Evolutionary conservation across 2,329 filamentous ascomycete species (phyloP).

Genomic region (Hypoxylon sp.): DNA sequence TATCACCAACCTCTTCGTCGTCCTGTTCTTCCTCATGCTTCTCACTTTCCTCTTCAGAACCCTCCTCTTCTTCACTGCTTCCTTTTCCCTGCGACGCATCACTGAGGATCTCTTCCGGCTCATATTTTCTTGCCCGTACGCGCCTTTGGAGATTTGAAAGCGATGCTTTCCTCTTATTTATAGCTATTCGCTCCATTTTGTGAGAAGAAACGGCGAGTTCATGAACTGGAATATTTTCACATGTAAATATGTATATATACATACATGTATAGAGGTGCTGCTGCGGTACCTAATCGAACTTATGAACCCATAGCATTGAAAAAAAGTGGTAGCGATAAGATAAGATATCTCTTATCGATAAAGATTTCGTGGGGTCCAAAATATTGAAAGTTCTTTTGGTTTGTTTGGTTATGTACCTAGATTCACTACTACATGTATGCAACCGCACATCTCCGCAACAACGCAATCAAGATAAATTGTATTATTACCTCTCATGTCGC

Average conservation of each 20-base stretch:
- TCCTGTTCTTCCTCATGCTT: conserved; percentile 50
- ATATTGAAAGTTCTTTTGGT: background rate
- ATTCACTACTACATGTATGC: too few relatives aligned
- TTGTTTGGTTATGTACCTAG: too few relatives aligned
- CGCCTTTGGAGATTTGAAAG: conserved; percentile 59
- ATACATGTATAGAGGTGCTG: background rate
- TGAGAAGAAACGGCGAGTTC: background rate
- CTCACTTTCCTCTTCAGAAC: conserved; percentile 52
- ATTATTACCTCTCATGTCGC: conserved; percentile 17
- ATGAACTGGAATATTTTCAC: background rate
- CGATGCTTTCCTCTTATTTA: conserved; percentile 61
- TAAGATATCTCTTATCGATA: conserved; percentile 33
- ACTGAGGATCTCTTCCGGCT: conserved; percentile 56
- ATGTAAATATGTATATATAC: conserved; percentile 2
- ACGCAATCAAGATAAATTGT: background rate
- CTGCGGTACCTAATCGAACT: too few relatives aligned
- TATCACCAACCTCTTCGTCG: conserved; percentile 49
- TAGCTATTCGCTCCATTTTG: conserved; percentile 46
- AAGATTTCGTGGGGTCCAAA: background rate
- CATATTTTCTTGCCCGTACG: conserved; percentile 62
- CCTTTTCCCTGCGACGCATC: conserved; percentile 56
- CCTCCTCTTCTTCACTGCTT: conserved; percentile 54
- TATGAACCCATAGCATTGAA: background rate
- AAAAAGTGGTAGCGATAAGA: conserved; percentile 34
- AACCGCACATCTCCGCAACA: background rate